These are phyloP conservation scores for Neurospora sp. DNA, from an alignment of 495 filamentous ascomycete species.

Conservation along the genomic window DNA sequence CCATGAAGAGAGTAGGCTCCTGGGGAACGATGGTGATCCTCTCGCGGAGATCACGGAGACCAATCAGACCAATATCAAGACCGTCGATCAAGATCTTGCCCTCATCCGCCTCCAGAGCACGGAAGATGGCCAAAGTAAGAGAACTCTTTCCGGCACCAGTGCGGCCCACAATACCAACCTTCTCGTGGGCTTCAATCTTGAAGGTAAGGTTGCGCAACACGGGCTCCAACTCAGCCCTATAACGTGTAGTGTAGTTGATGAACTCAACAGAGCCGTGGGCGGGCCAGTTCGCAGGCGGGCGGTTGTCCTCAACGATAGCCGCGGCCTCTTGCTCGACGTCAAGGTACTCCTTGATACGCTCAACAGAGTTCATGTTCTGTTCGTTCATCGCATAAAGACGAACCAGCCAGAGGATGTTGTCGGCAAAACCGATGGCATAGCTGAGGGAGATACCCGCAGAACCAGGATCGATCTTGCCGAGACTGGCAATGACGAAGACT, in stretches of 20 bases:
- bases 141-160: slow-evolving; percentile 98
- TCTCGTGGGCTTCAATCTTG: slow-evolving; percentile 76
- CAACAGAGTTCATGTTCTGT: slow-evolving; percentile 99
- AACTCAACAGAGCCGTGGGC: slow-evolving; percentile 80
- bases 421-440: slow-evolving; percentile 97
- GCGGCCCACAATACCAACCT: slow-evolving; percentile 92
- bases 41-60: slow-evolving; percentile 82
- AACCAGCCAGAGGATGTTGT: slow-evolving; percentile 95
- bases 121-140: slow-evolving; percentile 88
- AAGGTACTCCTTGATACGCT: slow-evolving; percentile 93
- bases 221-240: slow-evolving; percentile 75
- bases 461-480: slow-evolving; percentile 82
- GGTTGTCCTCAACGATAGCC: slow-evolving; percentile 64
- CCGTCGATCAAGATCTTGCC: slow-evolving; percentile 88
- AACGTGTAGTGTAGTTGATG: slow-evolving; percentile 76
- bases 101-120: slow-evolving; percentile 85
- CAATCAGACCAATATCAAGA: slow-evolving; percentile 79
- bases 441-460: slow-evolving; percentile 91
- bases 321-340: slow-evolving; percentile 91
- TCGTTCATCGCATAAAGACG: slow-evolving; percentile 92
- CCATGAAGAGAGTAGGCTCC: slow-evolving; percentile 94
- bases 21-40: slow-evolving; percentile 97
- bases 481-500: slow-evolving; percentile 74
- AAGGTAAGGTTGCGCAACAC: slow-evolving; percentile 80
- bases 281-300: slow-evolving; percentile 75